These are phyloP conservation scores for Yamadazyma sp. DNA, from an alignment of 805 yeast genomes.

Conservation along the genomic window DNA sequence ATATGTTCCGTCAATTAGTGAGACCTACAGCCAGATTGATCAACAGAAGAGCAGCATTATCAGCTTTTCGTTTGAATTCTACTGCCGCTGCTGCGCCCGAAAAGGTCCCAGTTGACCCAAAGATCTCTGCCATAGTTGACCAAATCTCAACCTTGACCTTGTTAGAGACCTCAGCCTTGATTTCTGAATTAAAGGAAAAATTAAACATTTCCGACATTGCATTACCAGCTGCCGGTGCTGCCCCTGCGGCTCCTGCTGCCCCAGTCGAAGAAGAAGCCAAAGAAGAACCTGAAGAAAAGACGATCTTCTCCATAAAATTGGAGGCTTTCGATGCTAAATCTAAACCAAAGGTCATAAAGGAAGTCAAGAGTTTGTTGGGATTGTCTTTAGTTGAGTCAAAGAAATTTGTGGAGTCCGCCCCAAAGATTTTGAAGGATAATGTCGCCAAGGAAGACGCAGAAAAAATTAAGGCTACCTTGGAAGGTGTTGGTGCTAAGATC, in stretches of 20 bases:
- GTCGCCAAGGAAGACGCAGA: constrained; percentile 98
- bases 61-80: constrained; percentile 47
- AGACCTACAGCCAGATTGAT: constrained; percentile 38
- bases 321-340: constrained; percentile 93
- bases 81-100: constrained; percentile 40
- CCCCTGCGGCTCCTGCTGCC: constrained; percentile 61
- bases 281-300: constrained; percentile 85
- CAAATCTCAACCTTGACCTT: constrained; percentile 88
- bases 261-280: constrained; percentile 72
- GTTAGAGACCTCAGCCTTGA: constrained; percentile 86
- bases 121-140: constrained; percentile 83
- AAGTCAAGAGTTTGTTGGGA: constrained; percentile 88
- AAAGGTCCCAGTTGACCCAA: constrained; percentile 72
- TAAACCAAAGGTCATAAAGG: constrained; percentile 97
- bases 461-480: constrained; percentile 88
- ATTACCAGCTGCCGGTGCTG: constrained; percentile 66
- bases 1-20: constrained; percentile 36
- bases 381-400: constrained; percentile 94
- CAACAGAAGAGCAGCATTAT: constrained; percentile 21
- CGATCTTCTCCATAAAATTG: constrained; percentile 87
- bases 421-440: constrained; percentile 92
- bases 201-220: constrained; percentile 94
- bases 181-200: constrained; percentile 73
- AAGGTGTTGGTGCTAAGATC: constrained; percentile 93
- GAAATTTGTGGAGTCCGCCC: constrained; percentile 97